phyloP scores from a whole-genome alignment of 306 rosid genomes.

The Rubus idaeus region DNA sequence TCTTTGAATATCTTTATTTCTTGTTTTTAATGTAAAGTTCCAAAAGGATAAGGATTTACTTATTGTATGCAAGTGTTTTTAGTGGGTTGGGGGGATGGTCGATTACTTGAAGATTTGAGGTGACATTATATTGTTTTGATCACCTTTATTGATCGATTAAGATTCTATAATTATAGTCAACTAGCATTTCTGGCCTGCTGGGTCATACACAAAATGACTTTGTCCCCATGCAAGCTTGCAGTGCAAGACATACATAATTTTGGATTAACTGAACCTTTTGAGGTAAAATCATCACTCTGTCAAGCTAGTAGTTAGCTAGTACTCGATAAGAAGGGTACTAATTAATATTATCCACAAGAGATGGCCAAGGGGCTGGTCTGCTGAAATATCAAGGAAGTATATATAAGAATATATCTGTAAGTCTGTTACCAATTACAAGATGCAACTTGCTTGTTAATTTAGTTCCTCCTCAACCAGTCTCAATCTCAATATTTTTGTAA shows the following conservation, averaged over 20 bases:
- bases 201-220: not conserved
- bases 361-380: not conserved
- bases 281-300: not conserved
- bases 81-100: not conserved
- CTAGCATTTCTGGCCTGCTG: not conserved
- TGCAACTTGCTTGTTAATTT: not conserved
- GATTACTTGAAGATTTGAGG: not conserved
- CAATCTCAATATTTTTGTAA: not conserved
- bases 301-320: not conserved
- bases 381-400: not conserved
- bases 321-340: not conserved
- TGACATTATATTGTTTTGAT: not conserved
- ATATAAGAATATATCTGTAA: not conserved
- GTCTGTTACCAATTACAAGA: not conserved
- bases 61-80: not conserved
- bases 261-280: not conserved
- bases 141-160: not conserved
- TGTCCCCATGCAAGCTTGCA: conserved; percentile 2
- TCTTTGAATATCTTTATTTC: not conserved
- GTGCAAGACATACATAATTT: not conserved
- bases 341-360: not conserved
- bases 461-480: not conserved
- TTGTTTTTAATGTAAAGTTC: not conserved
- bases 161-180: conserved; percentile 2
- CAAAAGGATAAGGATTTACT: not conserved